Base-by-base conservation (phyloP, 2,329 filamentous ascomycete genomes). In the Ceratocystis smalleyi region DNA sequence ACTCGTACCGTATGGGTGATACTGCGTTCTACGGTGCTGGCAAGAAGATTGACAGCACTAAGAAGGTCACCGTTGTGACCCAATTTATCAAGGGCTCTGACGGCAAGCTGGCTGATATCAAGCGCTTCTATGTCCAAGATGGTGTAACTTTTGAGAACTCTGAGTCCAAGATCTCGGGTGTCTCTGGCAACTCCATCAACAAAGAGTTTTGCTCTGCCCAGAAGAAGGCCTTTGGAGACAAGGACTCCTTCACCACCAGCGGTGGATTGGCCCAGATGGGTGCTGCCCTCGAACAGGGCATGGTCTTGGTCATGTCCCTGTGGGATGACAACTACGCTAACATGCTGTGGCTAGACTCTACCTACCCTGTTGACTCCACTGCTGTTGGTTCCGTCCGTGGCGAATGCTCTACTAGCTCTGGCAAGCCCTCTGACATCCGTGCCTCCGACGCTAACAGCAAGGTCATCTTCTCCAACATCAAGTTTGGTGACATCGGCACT, bases 311-410 rank as follows among this genome's bases (percentile, higher is more conserved):
- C 68, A 78, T 87, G 77, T 79, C 77, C 27, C 74, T 84, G 66
- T 82, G 79, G 79, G 73, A 76, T 66, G 76, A 77, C 67, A 81
- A 87, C 74, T 74, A 80, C 66, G 75, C 81, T 70, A 59, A 5
- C 43, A 89, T 89, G 85, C 80, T 86, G 70, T 89, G 87, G 87
- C 81, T 90, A 69, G 86, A 89, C 77, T 82, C 81, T 67, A 80
- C 76, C 71, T 86, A 81, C 77, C 85, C 85, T 32, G 70, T 69
- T 65, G 69, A 69, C 67, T 61, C 61, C 27, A 68, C 68, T 64
- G 61, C 68, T 64, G 69, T 69, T 27, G 70, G 71, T 24, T 67
- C 66, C 32, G 69, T 64, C 61, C 69, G 71, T 5, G 70, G 71
- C 40, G 63, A 65, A 60, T 71, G 71, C 63, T 63, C 70, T 32